Evolutionary conservation across 164 flowering plant species (phyloP).

Genomic region (Taxillus chinensis): DNA sequence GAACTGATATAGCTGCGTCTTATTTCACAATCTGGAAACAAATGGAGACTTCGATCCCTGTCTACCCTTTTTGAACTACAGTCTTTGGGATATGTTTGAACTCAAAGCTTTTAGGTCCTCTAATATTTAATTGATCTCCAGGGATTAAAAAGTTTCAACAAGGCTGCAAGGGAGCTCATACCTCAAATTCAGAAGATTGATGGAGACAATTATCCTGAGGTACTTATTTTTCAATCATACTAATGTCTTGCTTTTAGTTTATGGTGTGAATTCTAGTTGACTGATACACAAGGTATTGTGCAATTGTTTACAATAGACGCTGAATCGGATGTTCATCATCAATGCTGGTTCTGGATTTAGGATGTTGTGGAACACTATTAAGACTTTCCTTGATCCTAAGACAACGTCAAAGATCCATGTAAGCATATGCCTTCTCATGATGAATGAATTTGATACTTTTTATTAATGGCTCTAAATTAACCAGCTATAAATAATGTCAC

Average conservation of each 20-base stretch:
- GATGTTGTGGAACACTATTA: conserved; percentile 48
- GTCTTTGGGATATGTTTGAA: neutral
- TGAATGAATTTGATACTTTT: neutral
- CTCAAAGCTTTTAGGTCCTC: neutral
- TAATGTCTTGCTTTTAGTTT: neutral
- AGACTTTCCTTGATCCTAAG: conserved; percentile 46
- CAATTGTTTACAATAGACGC: conserved; percentile 20
- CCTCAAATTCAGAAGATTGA: conserved; percentile 35
- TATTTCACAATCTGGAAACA: too few relatives aligned
- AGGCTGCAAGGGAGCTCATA: conserved; percentile 37
- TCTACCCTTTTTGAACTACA: neutral
- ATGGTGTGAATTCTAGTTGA: neutral
- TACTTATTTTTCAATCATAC: neutral
- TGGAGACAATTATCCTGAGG: conserved; percentile 46
- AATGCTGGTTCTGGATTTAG: conserved; percentile 63
- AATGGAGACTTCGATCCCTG: too few relatives aligned
- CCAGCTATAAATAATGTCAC: neutral
- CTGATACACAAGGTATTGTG: neutral
- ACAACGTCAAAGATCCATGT: conserved; percentile 45
- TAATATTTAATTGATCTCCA: conserved; percentile 5
- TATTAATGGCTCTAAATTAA: neutral
- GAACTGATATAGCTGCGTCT: too few relatives aligned
- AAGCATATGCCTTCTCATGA: conserved; percentile 5
- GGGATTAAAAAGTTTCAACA: conserved; percentile 41
- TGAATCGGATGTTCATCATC: conserved; percentile 49